A percentile compares a stretch with the other conserved stretches of the same genome.
Conservation (phyloP, 805 yeast species). For the Yarrowia keelungensis region DNA sequence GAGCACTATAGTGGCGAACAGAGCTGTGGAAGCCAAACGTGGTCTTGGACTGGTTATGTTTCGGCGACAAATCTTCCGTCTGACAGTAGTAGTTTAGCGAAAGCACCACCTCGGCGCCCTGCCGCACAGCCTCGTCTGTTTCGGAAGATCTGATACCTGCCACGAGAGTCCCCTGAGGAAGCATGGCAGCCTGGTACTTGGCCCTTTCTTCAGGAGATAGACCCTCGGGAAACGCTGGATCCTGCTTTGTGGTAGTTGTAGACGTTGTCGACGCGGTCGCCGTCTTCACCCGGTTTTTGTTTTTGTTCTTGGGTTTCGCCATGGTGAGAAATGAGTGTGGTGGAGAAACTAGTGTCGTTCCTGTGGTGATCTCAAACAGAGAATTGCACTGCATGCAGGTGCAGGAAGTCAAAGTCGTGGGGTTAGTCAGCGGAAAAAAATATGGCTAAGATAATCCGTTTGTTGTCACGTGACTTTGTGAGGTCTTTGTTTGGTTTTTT, state of each 20-base stretch:
- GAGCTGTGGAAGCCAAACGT: conserved; percentile 19
- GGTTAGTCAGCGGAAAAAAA: too few relatives aligned
- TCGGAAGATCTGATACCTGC: conserved; percentile 15
- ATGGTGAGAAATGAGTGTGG: background rate
- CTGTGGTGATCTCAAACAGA: conserved; percentile 17
- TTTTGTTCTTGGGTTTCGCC: conserved; percentile 38
- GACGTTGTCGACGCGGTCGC: background rate
- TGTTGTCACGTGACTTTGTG: background rate
- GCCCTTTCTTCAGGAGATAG: conserved; percentile 24
- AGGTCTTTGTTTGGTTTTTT: too few relatives aligned
- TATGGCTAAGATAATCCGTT: too few relatives aligned
- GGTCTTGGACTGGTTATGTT: background rate
- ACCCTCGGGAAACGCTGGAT: background rate
- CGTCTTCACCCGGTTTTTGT: conserved; percentile 30
- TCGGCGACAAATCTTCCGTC: conserved; percentile 14
- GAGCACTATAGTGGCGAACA: conserved; percentile 24
- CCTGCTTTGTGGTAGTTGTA: conserved; percentile 1
- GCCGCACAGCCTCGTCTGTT: background rate
- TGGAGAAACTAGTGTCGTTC: background rate
- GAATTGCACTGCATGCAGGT: conserved; percentile 22
- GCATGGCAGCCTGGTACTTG: conserved; percentile 31
- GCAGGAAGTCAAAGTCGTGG: background rate
- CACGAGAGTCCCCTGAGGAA: background rate
- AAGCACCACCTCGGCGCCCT: background rate
- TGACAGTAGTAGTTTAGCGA: conserved; percentile 22